phyloP scores from a whole-genome alignment of 2,329 filamentous ascomycete species.

The Cladophialophora immunda region DNA sequence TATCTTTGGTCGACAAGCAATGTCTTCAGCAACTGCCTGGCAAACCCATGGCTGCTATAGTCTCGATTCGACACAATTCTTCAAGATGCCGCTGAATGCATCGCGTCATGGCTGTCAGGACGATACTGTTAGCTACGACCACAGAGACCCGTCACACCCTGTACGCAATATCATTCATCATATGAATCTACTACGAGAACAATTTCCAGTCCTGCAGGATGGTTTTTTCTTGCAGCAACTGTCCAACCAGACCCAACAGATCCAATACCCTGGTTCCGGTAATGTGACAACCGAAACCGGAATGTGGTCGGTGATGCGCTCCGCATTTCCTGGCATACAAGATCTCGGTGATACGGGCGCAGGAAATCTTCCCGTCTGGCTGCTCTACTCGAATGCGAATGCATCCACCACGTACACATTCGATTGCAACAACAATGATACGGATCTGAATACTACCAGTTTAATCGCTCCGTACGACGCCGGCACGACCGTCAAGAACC shows the following conservation, averaged over 20 bases:
- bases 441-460: conserved; percentile 46
- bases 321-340: conserved; percentile 61
- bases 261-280: conserved; percentile 62
- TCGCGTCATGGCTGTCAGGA: conserved; percentile 61
- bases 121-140: conserved; percentile 63
- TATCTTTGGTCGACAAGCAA: conserved; percentile 70
- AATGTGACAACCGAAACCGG: conserved; percentile 64
- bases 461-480: conserved; percentile 65
- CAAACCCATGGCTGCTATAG: conserved; percentile 71
- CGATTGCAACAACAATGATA: conserved; percentile 61
- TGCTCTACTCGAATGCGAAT: conserved; percentile 58
- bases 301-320: conserved; percentile 68
- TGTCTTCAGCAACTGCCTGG: conserved; percentile 70
- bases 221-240: conserved; percentile 65
- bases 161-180: conserved; percentile 68
- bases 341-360: conserved; percentile 51
- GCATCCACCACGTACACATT: conserved; percentile 63
- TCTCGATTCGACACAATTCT: conserved; percentile 65
- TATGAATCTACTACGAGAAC: conserved; percentile 67
- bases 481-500: conserved; percentile 66
- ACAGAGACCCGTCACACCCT: conserved; percentile 69
- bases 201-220: conserved; percentile 67
- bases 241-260: conserved; percentile 63
- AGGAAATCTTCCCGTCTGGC: conserved; percentile 53
- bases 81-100: conserved; percentile 65